phyloP scores from a whole-genome alignment of 768 basidiomycete genomes.

The Lentinula guzmanii region DNA sequence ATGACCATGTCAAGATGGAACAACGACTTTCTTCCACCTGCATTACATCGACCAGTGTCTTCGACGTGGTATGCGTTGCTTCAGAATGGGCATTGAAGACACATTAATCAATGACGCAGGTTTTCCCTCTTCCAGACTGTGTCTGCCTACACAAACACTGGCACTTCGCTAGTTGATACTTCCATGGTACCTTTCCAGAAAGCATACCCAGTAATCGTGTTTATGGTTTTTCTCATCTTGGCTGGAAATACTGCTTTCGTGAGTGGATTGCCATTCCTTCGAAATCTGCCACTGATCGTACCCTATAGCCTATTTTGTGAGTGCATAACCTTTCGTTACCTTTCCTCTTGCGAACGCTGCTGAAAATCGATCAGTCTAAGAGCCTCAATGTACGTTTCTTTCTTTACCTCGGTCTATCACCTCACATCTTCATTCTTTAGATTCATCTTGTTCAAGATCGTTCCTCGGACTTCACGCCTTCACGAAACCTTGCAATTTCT shows the following conservation, averaged over 20 bases:
- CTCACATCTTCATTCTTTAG: constrained; percentile 30
- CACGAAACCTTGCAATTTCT: constrained; percentile 86
- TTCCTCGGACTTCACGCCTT: constrained; percentile 51
- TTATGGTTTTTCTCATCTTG: constrained; percentile 69
- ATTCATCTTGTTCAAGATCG: constrained; percentile 64
- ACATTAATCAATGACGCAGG: constrained; percentile 35
- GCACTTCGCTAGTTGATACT: constrained; percentile 79
- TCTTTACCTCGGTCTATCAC: neutral
- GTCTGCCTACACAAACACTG: constrained; percentile 86
- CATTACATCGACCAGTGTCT: constrained; percentile 46
- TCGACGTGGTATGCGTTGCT: constrained; percentile 54
- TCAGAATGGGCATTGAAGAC: neutral
- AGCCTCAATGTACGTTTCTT: constrained; percentile 61
- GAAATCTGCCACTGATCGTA: neutral
- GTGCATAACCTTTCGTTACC: constrained; percentile 21
- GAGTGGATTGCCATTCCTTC: constrained; percentile 28
- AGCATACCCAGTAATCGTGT: constrained; percentile 76
- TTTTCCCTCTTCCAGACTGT: constrained; percentile 81
- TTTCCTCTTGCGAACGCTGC: neutral
- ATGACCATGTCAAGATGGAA: constrained; percentile 59
- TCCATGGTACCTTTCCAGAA: constrained; percentile 90
- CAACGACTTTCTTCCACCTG: constrained; percentile 52
- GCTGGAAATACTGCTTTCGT: constrained; percentile 95
- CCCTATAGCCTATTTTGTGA: constrained; percentile 75
- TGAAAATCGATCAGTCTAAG: constrained; percentile 50